A percentile compares a stretch with the other conserved stretches of the same genome.
Evolutionary conservation across 306 rosid genomes (phyloP).

Genomic region (Biancaea sappan): DNA sequence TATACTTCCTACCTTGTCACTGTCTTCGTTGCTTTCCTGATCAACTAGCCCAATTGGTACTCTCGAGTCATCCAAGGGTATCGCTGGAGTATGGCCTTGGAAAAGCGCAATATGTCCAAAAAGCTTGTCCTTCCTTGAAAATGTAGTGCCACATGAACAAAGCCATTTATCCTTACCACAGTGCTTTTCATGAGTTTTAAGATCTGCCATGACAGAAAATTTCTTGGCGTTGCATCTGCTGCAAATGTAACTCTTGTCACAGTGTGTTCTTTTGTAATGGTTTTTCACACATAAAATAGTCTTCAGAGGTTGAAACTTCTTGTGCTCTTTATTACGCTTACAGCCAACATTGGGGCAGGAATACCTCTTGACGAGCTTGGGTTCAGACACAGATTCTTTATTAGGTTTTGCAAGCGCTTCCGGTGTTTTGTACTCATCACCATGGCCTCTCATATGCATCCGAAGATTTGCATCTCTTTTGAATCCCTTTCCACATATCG

Average conservation of each 20-base stretch:
- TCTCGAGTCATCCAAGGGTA: conserved; percentile 74
- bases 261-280: conserved; percentile 99
- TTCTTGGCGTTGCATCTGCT: conserved; percentile 93
- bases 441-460: conserved; percentile 99
- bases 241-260: conserved; percentile 95
- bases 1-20: conserved; percentile 45
- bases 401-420: conserved; percentile 98
- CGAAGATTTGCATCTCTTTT: conserved; percentile 96
- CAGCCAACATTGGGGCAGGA: conserved; percentile 93
- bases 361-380: conserved; percentile 81
- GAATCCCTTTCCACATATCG: conserved; percentile 98
- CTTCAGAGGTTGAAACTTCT: conserved; percentile 91
- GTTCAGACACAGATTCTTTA: conserved; percentile 68
- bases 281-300: conserved; percentile 96
- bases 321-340: conserved; percentile 96
- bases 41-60: conserved; percentile 44
- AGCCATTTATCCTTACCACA: conserved; percentile 99
- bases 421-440: conserved; percentile 93
- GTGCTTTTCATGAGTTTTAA: conserved; percentile 97
- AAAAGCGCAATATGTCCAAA: conserved; percentile 97
- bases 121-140: conserved; percentile 99
- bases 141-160: conserved; percentile 99
- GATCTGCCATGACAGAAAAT: conserved; percentile 96
- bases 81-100: conserved; percentile 98
- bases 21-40: conserved; percentile 50